These are phyloP conservation scores for Salinomyces thailandicus DNA, from an alignment of 2,329 filamentous ascomycete genomes.

Conservation along the genomic window DNA sequence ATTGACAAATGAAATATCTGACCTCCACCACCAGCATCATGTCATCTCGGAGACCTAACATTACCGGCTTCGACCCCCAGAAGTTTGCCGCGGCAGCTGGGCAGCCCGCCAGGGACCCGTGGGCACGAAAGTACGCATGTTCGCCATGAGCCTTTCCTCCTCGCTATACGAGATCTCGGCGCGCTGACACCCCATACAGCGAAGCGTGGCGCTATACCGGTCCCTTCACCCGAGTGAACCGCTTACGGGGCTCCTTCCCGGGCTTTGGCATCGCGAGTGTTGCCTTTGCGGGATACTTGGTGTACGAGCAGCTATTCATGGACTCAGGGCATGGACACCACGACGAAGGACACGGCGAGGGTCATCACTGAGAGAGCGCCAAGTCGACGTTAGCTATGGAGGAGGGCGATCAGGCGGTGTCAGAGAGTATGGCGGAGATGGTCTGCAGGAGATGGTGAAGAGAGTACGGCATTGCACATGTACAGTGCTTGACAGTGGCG, in stretches of 20 bases:
- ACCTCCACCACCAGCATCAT: too few relatives aligned
- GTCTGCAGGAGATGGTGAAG: too few relatives aligned
- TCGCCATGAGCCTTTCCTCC: too few relatives aligned
- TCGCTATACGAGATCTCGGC: too few relatives aligned
- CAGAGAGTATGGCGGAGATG: too few relatives aligned
- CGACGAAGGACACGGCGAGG: constrained; percentile 17
- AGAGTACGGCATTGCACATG: too few relatives aligned
- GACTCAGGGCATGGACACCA: constrained; percentile 46
- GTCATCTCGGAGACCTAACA: constrained; percentile 47
- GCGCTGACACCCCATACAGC: constrained; percentile 40
- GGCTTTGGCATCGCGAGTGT: constrained; percentile 87
- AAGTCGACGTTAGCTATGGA: too few relatives aligned
- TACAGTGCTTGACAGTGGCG: too few relatives aligned
- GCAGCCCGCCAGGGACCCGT: constrained; percentile 50
- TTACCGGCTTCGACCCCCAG: constrained; percentile 85
- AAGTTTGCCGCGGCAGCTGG: constrained; percentile 65
- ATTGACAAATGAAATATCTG: too few relatives aligned
- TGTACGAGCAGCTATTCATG: constrained; percentile 80
- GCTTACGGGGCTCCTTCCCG: constrained; percentile 77
- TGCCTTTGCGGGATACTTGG: constrained; percentile 81
- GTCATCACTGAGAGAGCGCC: too few relatives aligned
- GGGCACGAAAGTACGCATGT: constrained; percentile 52
- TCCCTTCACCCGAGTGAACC: constrained; percentile 76
- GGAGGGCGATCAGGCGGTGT: too few relatives aligned
- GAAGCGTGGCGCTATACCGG: constrained; percentile 93